Conservation (phyloP, 1,284 basidiomycete genomes). For the Spongiforma sp. region DNA sequence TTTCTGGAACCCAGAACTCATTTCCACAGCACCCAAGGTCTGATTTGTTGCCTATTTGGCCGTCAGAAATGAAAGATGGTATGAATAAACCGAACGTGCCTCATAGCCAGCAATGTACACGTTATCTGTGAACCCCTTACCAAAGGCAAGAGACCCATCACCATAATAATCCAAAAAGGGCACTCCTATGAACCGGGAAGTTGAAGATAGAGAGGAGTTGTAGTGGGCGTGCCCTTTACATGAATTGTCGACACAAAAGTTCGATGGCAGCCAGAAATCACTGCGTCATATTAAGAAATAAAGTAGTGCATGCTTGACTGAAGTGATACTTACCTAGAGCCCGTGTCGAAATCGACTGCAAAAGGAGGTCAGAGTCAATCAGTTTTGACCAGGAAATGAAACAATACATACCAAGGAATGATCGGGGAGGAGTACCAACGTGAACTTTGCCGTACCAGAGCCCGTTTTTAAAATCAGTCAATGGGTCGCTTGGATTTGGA, state of each 20-base stretch:
- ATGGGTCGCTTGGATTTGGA: too few relatives aligned
- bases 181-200: slow-evolving; percentile 26
- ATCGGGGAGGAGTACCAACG: slow-evolving; percentile 18
- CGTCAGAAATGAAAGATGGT: too few relatives aligned
- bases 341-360: slow-evolving; percentile 26
- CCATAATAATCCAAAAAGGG: slow-evolving; percentile 34
- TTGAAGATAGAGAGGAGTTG: slow-evolving; percentile 33
- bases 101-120: slow-evolving; percentile 28
- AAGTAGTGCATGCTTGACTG: too few relatives aligned
- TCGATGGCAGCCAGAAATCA: slow-evolving; percentile 14
- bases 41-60: too few relatives aligned
- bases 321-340: slow-evolving; percentile 12
- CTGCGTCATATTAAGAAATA: too few relatives aligned
- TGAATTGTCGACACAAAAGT: not conserved
- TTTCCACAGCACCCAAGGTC: too few relatives aligned
- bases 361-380: not conserved
- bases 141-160: slow-evolving; percentile 35
- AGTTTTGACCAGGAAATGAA: too few relatives aligned
- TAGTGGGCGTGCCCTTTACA: slow-evolving; percentile 35
- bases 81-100: slow-evolving; percentile 18
- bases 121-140: slow-evolving; percentile 38
- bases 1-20: too few relatives aligned
- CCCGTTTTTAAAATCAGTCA: too few relatives aligned
- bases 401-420: slow-evolving; percentile 17
- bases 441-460: slow-evolving; percentile 25